Percentiles rank a stretch among this genome's conserved stretches.
phyloP scores from a whole-genome alignment of 345 rosid genomes.

The Brassica nigra region DNA sequence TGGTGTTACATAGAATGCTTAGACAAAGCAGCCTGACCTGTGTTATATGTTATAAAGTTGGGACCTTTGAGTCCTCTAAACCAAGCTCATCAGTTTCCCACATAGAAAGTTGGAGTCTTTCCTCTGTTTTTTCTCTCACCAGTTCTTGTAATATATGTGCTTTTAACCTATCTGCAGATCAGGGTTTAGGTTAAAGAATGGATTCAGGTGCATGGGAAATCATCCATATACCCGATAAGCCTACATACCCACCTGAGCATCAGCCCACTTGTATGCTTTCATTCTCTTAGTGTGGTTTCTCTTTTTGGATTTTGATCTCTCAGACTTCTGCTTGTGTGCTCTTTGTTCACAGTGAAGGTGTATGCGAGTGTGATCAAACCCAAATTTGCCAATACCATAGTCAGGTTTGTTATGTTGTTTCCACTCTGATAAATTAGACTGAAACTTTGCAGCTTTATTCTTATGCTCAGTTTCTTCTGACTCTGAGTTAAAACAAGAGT shows the following conservation, averaged over 20 bases:
- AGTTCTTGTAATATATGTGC: background rate
- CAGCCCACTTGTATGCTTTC: conserved; percentile 63
- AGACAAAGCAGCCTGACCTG: background rate
- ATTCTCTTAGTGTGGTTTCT: background rate
- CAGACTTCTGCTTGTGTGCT: background rate
- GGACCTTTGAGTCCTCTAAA: background rate
- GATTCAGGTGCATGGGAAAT: conserved; percentile 45
- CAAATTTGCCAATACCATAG: conserved; percentile 58
- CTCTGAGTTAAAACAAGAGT: background rate
- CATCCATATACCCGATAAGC: conserved; percentile 59
- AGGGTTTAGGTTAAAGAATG: conserved; percentile 18
- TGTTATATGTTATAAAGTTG: background rate
- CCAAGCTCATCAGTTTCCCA: background rate
- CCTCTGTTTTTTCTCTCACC: background rate
- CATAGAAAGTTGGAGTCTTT: background rate
- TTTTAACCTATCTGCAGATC: conserved; percentile 4
- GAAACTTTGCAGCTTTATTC: background rate
- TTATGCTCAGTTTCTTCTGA: conserved; percentile 10
- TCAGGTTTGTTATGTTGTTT: conserved; percentile 52
- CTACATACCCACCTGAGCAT: conserved; percentile 48
- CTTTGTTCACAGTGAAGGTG: conserved; percentile 52
- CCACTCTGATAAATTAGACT: background rate
- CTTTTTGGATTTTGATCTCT: background rate
- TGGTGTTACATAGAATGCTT: background rate
- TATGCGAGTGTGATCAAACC: conserved; percentile 67